phyloP scores from a whole-genome alignment of 2,329 filamentous ascomycete genomes.

The Rhynchosporium secalis region DNA sequence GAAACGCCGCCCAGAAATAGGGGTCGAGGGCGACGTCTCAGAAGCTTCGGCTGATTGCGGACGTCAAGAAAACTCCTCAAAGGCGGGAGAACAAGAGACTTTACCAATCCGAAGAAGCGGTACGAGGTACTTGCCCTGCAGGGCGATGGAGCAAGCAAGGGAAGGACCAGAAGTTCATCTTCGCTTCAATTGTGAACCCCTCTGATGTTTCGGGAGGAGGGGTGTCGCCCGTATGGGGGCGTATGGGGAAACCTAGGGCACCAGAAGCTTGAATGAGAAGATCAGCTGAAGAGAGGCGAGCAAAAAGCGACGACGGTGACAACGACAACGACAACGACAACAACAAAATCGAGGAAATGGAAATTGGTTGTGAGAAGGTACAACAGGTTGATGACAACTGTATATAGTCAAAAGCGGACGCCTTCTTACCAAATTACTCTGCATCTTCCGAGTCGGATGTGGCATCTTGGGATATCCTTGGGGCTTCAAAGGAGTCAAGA shows the following conservation, averaged over 20 bases:
- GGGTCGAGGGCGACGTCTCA: constrained; percentile 7
- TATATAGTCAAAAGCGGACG: not conserved
- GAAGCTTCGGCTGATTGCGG: not conserved
- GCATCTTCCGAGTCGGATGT: constrained; percentile 7
- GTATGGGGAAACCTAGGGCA: constrained; percentile 4
- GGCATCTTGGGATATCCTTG: not conserved
- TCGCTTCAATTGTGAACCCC: not conserved
- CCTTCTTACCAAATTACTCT: constrained; percentile 4
- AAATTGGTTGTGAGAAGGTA: not conserved
- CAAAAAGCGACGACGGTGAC: not conserved
- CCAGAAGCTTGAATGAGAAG: not conserved
- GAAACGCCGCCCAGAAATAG: constrained; percentile 7
- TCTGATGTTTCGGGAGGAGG: constrained; percentile 4
- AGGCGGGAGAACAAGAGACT: not conserved
- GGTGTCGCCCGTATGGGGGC: constrained; percentile 3
- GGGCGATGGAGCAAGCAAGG: not conserved
- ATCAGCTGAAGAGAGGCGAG: not conserved
- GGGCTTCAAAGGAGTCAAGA: not conserved
- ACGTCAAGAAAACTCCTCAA: constrained; percentile 1
- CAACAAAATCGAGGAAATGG: not conserved
- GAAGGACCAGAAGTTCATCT: constrained; percentile 7
- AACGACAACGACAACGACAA: not conserved
- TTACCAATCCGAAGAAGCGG: not conserved
- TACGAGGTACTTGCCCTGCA: not conserved
- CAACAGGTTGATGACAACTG: not conserved